phyloP scores from a whole-genome alignment of 2,329 filamentous ascomycete species.

The Venturia oleaginea region DNA sequence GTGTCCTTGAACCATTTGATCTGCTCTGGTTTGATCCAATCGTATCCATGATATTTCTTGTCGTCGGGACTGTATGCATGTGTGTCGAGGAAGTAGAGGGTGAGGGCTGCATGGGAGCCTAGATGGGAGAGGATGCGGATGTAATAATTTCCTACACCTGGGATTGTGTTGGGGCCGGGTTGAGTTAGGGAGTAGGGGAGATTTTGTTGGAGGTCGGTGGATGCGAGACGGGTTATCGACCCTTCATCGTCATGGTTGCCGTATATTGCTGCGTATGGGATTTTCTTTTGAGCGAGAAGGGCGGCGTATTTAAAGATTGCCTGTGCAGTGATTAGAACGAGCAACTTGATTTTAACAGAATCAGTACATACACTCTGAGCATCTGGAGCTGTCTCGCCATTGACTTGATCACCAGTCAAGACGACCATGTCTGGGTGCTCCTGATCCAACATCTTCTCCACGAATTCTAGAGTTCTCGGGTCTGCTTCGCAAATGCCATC shows the following conservation, averaged over 20 bases:
- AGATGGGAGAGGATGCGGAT: slow-evolving; percentile 76
- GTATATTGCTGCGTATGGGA: slow-evolving; percentile 90
- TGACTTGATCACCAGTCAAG: slow-evolving; percentile 88
- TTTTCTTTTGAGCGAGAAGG: slow-evolving; percentile 73
- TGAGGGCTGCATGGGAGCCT: slow-evolving; percentile 80
- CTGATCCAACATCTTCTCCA: slow-evolving; percentile 73
- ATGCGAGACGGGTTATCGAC: slow-evolving; percentile 61
- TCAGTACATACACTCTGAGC: slow-evolving; percentile 63
- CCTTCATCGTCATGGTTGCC: slow-evolving; percentile 97
- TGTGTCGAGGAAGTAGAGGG: slow-evolving; percentile 89
- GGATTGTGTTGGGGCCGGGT: slow-evolving; percentile 72
- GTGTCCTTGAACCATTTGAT: slow-evolving; percentile 90
- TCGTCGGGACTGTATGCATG: slow-evolving; percentile 90
- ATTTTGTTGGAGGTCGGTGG: slow-evolving; percentile 79
- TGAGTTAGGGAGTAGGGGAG: slow-evolving; percentile 84
- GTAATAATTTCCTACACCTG: slow-evolving; percentile 91
- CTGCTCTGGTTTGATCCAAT: slow-evolving; percentile 92
- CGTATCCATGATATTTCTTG: slow-evolving; percentile 80
- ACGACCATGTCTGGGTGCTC: slow-evolving; percentile 92
- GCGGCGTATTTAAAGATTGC: slow-evolving; percentile 90
- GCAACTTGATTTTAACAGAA: slow-evolving; percentile 5
- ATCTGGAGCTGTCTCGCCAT: slow-evolving; percentile 86
- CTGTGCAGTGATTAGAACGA: slow-evolving; percentile 20
- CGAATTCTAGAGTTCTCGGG: slow-evolving; percentile 81
- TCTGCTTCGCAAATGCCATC: slow-evolving; percentile 83